Evolutionary conservation across 208 protist species (phyloP), one percentile per base, ranked within the genome.

Genomic region (Acanthamoeba divionensis): DNA sequence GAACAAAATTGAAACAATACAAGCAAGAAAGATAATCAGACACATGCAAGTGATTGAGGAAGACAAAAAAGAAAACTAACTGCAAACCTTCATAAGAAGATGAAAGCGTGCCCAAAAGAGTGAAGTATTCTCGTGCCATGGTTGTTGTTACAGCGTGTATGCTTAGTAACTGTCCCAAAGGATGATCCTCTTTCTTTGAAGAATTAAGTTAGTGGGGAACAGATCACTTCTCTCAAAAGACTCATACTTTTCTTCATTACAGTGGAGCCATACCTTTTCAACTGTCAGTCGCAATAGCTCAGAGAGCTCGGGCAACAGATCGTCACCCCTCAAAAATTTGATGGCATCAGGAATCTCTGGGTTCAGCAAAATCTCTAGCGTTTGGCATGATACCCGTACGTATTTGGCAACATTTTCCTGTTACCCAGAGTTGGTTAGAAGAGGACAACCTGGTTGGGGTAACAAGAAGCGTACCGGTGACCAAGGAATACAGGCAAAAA

Each of bases 41-140:
- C 48, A 6, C 15, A 15, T 15, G 12, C 10, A 13, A 47, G n/a
- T 8, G 12, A 21, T 13, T 6, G 21, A 24, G 65, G 48, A 29
- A 2, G 3, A 75, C n/a, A 24, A 5, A n/a, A n/a, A n/a, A n/a
- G n/a, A n/a, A n/a, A 18, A n/a, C 9, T 0, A 1, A 15, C n/a
- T n/a, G n/a, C n/a, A n/a, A n/a, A 67, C 79, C 79, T n/a, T 87
- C 79, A 24, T 63, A 31, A 21, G 54, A 52, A 18, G 55, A 69
- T 1, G 55, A 69, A 18, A 93, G 24, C 8, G 89, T 93, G 2
- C 91, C 91, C 21, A 93, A 73, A 57, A 93, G 89, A 4, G 91
- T 80, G 41, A 93, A 93, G n/a, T 93, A 93, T 62, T 93, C 91
- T 50, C 89, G 38, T 29, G 91, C 67, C 91, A 93, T 93, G 9